These are phyloP conservation scores for Collybia nuda DNA, from an alignment of 768 basidiomycete species.

Conservation along the genomic window DNA sequence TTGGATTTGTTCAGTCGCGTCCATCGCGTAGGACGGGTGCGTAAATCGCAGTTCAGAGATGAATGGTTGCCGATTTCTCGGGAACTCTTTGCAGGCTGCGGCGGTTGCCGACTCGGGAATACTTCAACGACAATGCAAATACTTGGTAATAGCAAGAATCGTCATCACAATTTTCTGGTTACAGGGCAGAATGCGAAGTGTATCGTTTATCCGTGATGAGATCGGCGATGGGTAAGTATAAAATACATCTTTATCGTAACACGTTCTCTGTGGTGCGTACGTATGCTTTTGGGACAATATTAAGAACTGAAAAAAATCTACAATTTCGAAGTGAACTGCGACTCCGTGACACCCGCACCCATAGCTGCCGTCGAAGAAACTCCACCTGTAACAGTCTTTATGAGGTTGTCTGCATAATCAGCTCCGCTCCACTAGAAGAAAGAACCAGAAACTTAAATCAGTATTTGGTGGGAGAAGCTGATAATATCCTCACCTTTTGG, in stretches of 20 bases:
- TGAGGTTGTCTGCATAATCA: slow-evolving; percentile 86
- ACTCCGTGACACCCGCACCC: slow-evolving; percentile 94
- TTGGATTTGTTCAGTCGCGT: slow-evolving; percentile 61
- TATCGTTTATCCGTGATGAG: not conserved
- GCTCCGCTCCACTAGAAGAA: slow-evolving; percentile 84
- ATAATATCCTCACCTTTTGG: slow-evolving; percentile 67
- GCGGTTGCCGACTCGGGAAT: too few relatives aligned
- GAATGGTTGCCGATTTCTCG: too few relatives aligned
- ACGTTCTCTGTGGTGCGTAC: not conserved
- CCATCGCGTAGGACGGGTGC: slow-evolving; percentile 38
- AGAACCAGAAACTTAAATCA: slow-evolving; percentile 13
- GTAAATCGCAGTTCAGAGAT: not conserved
- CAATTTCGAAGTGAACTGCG: slow-evolving; percentile 64
- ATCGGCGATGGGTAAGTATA: not conserved
- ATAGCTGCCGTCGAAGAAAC: slow-evolving; percentile 99
- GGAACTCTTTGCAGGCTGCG: too few relatives aligned
- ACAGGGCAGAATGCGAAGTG: too few relatives aligned
- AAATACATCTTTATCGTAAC: slow-evolving; percentile 20
- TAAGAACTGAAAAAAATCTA: slow-evolving; percentile 14
- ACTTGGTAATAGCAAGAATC: too few relatives aligned
- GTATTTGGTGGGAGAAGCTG: not conserved
- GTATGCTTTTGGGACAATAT: slow-evolving; percentile 5
- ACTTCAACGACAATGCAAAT: too few relatives aligned
- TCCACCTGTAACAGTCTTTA: slow-evolving; percentile 97
- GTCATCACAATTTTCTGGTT: not conserved